phyloP scores from a whole-genome alignment of 2,329 filamentous ascomycete species.

The Beauveria rudraprayagi region DNA sequence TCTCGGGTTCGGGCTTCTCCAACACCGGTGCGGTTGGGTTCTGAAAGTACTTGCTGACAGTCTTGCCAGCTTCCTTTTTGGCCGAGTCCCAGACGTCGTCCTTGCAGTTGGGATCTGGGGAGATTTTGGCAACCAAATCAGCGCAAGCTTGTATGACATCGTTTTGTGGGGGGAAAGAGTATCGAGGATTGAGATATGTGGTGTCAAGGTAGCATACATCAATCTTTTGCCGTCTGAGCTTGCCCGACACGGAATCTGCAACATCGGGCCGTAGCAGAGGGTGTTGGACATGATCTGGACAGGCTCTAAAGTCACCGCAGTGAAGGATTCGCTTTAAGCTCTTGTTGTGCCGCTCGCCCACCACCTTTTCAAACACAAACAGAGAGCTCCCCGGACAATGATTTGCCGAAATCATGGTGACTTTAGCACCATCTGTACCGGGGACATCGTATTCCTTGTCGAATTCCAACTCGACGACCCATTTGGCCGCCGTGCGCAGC shows the following conservation, averaged over 20 bases:
- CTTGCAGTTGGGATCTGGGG: slow-evolving; percentile 49
- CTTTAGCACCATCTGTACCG: slow-evolving; percentile 70
- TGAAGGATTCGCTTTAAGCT: slow-evolving; percentile 76
- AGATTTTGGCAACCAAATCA: slow-evolving; percentile 74
- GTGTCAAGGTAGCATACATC: slow-evolving; percentile 97
- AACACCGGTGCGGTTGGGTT: slow-evolving; percentile 20
- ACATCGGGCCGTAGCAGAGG: slow-evolving; percentile 71
- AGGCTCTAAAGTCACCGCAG: slow-evolving; percentile 93
- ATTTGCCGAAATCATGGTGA: slow-evolving; percentile 94
- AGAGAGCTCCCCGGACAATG: slow-evolving; percentile 93
- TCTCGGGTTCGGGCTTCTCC: slow-evolving; percentile 19
- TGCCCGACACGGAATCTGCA: slow-evolving; percentile 61
- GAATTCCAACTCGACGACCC: slow-evolving; percentile 78
- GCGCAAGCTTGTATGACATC: slow-evolving; percentile 84
- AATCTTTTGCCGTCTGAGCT: slow-evolving; percentile 72
- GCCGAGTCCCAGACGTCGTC: slow-evolving; percentile 41
- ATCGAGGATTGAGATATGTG: slow-evolving; percentile 91
- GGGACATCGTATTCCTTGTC: slow-evolving; percentile 73
- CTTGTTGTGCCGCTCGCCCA: slow-evolving; percentile 50
- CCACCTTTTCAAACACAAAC: slow-evolving; percentile 79
- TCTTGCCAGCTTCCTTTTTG: slow-evolving; percentile 30
- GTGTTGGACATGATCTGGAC: slow-evolving; percentile 74
- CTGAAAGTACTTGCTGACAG: slow-evolving; percentile 46
- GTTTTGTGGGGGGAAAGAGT: slow-evolving; percentile 83
- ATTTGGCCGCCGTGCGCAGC: slow-evolving; percentile 76